Evolutionary conservation across 768 basidiomycete species (phyloP), one percentile per base, ranked within the genome.

Genomic region (Agrocybe chaxingu): DNA sequence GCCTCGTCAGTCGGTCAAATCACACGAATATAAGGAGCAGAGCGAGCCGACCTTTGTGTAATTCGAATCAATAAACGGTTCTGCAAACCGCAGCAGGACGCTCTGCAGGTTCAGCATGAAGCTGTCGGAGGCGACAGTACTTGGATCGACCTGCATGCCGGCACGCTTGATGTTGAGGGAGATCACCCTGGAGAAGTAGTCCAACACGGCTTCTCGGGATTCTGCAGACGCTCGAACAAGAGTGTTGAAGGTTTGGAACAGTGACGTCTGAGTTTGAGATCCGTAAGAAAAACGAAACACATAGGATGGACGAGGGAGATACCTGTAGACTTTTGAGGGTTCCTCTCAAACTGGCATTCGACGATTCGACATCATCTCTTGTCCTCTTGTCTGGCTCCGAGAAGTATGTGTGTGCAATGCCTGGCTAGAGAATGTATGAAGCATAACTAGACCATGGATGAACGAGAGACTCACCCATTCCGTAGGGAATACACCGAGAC

Each of bases 21-120:
- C 29, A 43, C 11, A 16, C 6, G 33, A 47, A 16, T 35, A 16
- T n/a, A 2, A 8, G 18, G 19, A 46, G 8, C 13, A 31, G 29
- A 19, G 11, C 41, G 1, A 7, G 24, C 45, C 24, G 51, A 89
- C 94, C 79, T 97, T 98, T 38, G 86, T 81, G 58, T 87, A 98
- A 47, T 78, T 82, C 0, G 89, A 84, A 64, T 98, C 96, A 77
- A 98, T 92, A 61, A 98, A 96, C 0, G 96, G 96, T 57, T 95
- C 92, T 29, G 92, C 87, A 60, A 99, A 88, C 10, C 84, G 81
- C 42, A 93, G 75, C 18, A 98, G 68, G 10, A 97, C 71, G n/a
- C 76, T 77, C 57, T 95, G 89, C 31, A 95, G 61, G 58, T 98
- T 98, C 52, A 90, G 77, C 87, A 99, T 89, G 66, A 93, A 98